Conservation (phyloP, 495 filamentous ascomycete genomes). For the Daldinia decipiens region DNA sequence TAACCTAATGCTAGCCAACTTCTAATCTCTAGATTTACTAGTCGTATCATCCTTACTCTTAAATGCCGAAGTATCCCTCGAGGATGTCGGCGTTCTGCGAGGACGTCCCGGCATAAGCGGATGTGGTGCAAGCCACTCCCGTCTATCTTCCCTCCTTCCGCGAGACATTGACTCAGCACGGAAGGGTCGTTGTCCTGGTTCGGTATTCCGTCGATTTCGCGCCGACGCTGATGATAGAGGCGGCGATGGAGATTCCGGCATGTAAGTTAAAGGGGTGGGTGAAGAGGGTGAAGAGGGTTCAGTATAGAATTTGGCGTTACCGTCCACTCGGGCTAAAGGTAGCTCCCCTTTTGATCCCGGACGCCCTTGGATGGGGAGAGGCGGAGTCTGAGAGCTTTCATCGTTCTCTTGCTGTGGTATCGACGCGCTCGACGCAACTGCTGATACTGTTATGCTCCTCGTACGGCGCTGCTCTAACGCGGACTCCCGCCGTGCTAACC, state of each 20-base stretch:
- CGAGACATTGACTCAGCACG: background rate
- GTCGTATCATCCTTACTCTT: background rate
- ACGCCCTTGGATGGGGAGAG: too few species aligned
- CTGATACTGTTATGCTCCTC: constrained; percentile 19
- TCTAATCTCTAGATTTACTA: background rate
- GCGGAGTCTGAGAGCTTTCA: background rate
- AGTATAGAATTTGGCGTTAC: background rate
- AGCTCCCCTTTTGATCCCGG: background rate
- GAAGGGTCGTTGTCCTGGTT: background rate
- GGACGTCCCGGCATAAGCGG: constrained; percentile 31
- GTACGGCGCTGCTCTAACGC: constrained; percentile 2
- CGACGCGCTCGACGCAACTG: background rate
- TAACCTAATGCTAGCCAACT: background rate
- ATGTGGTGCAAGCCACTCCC: constrained; percentile 24
- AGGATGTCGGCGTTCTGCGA: constrained; percentile 10
- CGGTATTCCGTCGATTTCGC: constrained; percentile 21
- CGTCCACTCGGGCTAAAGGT: background rate
- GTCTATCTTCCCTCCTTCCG: background rate
- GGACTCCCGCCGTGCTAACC: constrained; percentile 4
- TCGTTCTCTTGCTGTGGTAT: too few species aligned
- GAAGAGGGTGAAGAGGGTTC: constrained; percentile 2
- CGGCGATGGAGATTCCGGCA: background rate
- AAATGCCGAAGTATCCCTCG: background rate
- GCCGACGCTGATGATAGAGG: background rate
- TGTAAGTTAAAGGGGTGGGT: background rate